Base-by-base conservation (phyloP, 345 rosid genomes). In the Populus alba region DNA sequence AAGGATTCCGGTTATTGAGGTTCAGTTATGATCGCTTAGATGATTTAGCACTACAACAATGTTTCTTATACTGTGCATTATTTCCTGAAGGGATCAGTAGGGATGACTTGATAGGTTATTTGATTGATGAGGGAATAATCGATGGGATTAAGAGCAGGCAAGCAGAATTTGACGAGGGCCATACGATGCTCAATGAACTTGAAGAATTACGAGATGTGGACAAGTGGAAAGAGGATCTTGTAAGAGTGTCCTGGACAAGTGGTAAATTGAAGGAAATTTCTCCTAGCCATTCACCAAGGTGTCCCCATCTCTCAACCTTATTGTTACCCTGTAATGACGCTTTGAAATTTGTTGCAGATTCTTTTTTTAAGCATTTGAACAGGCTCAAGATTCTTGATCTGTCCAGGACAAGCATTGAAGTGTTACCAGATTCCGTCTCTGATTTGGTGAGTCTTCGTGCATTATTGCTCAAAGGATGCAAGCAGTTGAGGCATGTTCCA, bases 1-100 rank as follows among this genome's bases (percentile, higher is more conserved):
- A 70, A 1, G 47, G 77, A 39, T n/a, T 77, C 4, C 49, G 8
- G 6, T 33, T 17, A 17, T 6, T 73, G 23, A 74, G 70, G 22
- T 43, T 62, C 10, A 81, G 83, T 37, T 85, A 43, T 69, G 69
- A 55, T 20, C 55, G 39, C 13, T 72, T 81, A 65, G 23, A 75
- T 18, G 74, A 67, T 62, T 25, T 10, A 41, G 53, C 66, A 11
- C 13, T 62, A 3, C 68, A 68, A 35, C 66, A 15, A 15, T 83
- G 85, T 62, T 74, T 86, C 23, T 51, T 79, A 22, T 68, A 65
- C 63, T 79, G 72, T 45, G 79, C 80, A 7, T 51, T 86, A 9
- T 83, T 41, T 74, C 43, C 78, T 7, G 78, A 73, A 41, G 80
- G 22, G 33, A 33, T 70, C 4, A 0, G 7, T 1, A 75, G 23